Evolutionary conservation across 192 early-diverging fungal genomes (phyloP), one percentile per base, ranked within the genome.

Genomic region (Podila epigama): DNA sequence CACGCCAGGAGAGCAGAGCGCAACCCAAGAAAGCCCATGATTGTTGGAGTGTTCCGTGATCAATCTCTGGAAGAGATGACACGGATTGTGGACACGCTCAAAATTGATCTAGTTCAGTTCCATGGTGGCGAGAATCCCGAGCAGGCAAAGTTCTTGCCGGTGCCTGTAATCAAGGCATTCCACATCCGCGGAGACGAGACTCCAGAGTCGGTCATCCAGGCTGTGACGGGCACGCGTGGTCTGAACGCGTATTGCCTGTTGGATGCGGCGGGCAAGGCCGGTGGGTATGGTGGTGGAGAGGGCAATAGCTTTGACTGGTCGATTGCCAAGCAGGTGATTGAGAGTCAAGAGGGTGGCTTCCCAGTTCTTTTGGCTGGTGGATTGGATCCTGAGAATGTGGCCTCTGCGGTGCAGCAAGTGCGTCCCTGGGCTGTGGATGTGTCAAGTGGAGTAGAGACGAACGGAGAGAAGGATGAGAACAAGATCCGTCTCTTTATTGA

Each of bases 21-120:
- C 25, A 55, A 75, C 29, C 42, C 79, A 63, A 48, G 84, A 80
- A 86, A 85, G 44, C 98, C 98, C 22, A 81, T 95, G 55, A 77
- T 97, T 16, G 94, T 96, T 1, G 98, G 98, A 6, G 97, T 99
- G 11, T 99, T 99, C 79, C 87, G 88, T 65, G 93, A 97, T 72
- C 94, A 96, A 44, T 63, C 89, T 1, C 62, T 93, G 25, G 92
- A 91, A 50, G 79, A 95, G 58, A 95, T 98, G 61, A 86, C 87
- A 28, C 63, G 75, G 1, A 84, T 91, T 8, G 90, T 88, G 5
- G 66, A 80, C 20, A 69, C 69, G 20, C 85, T 91, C 25, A 89
- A 90, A 20, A 83, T 99, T 22, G 97, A 99, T 77, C 51, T 97
- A 35, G 91, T 98, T 20, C 98, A 99, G 85, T 84, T 98, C 57